A percentile compares a stretch with the other conserved stretches of the same genome.
Evolutionary conservation across 1,139 yeast genomes (phyloP).

Genomic region (Taiozyma sp.): DNA sequence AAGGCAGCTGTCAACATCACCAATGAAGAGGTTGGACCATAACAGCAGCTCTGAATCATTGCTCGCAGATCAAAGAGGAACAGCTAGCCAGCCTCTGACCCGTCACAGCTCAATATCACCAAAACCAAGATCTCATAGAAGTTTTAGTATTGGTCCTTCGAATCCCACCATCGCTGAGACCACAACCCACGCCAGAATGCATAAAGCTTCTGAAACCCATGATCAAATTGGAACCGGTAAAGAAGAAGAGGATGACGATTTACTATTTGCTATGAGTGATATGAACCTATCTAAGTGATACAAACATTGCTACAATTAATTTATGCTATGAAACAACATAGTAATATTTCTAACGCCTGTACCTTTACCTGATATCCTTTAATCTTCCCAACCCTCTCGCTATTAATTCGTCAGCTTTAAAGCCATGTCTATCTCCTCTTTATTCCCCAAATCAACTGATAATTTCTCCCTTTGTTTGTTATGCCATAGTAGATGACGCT

Average conservation of each 20-base stretch:
- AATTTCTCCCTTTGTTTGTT: slow-evolving; percentile 27
- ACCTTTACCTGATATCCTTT: neutral
- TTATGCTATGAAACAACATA: neutral
- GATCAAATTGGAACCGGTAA: slow-evolving; percentile 9
- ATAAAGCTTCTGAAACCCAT: slow-evolving; percentile 25
- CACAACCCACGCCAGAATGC: slow-evolving; percentile 33
- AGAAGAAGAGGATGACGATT: slow-evolving; percentile 72
- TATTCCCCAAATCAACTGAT: neutral
- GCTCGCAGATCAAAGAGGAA: slow-evolving; percentile 15
- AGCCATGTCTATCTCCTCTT: neutral
- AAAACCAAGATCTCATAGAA: slow-evolving; percentile 21
- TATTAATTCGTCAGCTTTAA: neutral
- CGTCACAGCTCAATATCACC: slow-evolving; percentile 18
- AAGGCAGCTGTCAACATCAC: slow-evolving; percentile 13
- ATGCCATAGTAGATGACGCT: slow-evolving; percentile 55
- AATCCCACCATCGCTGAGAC: slow-evolving; percentile 32
- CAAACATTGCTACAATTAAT: neutral
- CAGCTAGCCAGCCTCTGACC: slow-evolving; percentile 12
- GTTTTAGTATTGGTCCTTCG: slow-evolving; percentile 26
- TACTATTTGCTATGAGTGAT: slow-evolving; percentile 86
- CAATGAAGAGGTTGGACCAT: slow-evolving; percentile 36
- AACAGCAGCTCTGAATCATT: slow-evolving; percentile 21
- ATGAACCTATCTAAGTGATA: slow-evolving; percentile 43
- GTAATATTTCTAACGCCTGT: neutral
- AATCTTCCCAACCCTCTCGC: neutral